Base-by-base conservation (phyloP, 495 filamentous ascomycete species). In the Hapsidospora chrysogenum region DNA sequence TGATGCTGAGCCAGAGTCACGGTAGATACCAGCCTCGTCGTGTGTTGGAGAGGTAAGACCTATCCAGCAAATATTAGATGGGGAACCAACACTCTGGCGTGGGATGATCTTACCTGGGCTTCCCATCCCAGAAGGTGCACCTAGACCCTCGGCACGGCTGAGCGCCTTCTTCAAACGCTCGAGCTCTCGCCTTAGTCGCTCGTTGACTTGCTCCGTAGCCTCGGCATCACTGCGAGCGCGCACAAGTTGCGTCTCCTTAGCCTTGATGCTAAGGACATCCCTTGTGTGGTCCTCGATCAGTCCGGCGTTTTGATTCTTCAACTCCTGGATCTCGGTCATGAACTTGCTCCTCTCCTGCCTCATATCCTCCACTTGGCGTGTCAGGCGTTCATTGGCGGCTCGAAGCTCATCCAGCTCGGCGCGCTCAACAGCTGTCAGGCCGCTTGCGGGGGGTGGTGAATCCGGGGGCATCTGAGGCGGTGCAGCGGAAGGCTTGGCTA, bases 241-340 rank as follows among this genome's bases (percentile, higher is more conserved):
- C 7, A 95, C 85, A 6, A 99, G 66, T 47, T 99, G 92, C 4
- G 92, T 95, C 52, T 96, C 92, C 53, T 99, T 99, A 22, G 92
- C 92, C 44, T 95, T 95, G 55, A 96, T 86, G 43, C 82, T 83
- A 15, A 99, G 68, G 8, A 94, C 82, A 49, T 96, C 89, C 33
- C 87, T 64, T 2, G 92, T 99, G 48, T 95, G 87, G 45, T 96
- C 89, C 58, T 99, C 92, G 34, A 96, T 96, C 11, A 96, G 66
- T 43, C 93, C 79, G 11, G 92, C 89, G 45, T 99, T 96, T 48
- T 94, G 80, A 43, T 92, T 85, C 52, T 87, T 84, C 2, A 95
- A 64, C 50, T 95, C 86, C 35, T 80, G 76, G 31, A 95, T 71
- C 41, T 87, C 79, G 0, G 79, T 85, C 28, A 65, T 68, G 8